Conservation (phyloP, 176 grass and related monocot genomes). For the sorghum (Sorghum bicolor) region DNA sequence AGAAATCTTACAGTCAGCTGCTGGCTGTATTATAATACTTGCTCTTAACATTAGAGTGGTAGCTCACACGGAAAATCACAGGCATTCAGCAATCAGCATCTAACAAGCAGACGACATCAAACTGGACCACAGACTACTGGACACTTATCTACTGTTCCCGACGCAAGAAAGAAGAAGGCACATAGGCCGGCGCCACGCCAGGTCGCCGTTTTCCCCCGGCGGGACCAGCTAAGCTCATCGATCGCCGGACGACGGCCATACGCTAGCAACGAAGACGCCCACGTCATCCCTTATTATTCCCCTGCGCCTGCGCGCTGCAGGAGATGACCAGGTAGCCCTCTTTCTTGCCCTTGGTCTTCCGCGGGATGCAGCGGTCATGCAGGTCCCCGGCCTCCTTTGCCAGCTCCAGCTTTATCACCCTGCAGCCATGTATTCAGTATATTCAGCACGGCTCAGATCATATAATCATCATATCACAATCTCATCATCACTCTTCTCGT, state of each 20-base stretch:
- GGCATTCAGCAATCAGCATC: neutral
- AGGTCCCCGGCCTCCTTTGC: conserved; percentile 48
- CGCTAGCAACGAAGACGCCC: neutral
- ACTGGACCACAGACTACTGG: neutral
- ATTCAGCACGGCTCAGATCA: neutral
- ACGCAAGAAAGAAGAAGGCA: neutral
- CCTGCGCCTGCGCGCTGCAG: conserved; percentile 16
- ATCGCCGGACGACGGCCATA: neutral
- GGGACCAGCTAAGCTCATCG: neutral
- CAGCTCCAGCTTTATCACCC: conserved; percentile 54
- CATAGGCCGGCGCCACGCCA: neutral
- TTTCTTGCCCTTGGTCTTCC: conserved; percentile 53
- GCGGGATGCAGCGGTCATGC: conserved; percentile 70
- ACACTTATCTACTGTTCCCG: neutral
- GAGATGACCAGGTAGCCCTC: conserved; percentile 51
- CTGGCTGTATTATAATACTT: too few species aligned
- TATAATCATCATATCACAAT: neutral
- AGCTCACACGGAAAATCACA: neutral
- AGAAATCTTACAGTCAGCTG: too few species aligned
- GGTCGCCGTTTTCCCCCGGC: neutral
- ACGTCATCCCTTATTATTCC: conserved; percentile 39
- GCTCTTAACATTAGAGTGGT: neutral
- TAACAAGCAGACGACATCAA: neutral
- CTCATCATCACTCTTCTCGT: conserved; percentile 20
- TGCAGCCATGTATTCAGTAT: neutral